These are phyloP conservation scores for Capniomyces stellatus DNA, from an alignment of 371 early-diverging fungal genomes.

Conservation along the genomic window DNA sequence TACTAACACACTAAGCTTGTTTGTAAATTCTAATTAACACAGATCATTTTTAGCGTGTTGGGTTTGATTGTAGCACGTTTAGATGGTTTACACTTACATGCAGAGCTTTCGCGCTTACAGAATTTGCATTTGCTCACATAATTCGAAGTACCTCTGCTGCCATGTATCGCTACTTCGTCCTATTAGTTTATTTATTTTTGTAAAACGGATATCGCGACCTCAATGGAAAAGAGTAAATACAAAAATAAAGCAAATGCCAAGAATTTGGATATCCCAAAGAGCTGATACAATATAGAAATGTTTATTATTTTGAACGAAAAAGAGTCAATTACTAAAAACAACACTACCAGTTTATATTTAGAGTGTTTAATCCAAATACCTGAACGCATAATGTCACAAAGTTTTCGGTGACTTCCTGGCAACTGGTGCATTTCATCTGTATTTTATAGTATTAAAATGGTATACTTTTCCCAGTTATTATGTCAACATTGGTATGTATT, in stretches of 20 bases:
- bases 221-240: too few relatives aligned
- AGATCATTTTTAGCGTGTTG: too few relatives aligned
- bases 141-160: constrained; percentile 62
- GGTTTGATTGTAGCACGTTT: neutral
- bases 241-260: too few relatives aligned
- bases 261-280: too few relatives aligned
- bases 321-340: neutral
- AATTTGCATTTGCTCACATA: constrained; percentile 84
- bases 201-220: too few relatives aligned
- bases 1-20: too few relatives aligned
- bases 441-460: too few relatives aligned
- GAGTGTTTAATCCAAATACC: too few relatives aligned
- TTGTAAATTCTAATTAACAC: too few relatives aligned
- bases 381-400: constrained; percentile 51
- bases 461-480: too few relatives aligned
- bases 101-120: constrained; percentile 63
- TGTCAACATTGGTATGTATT: too few relatives aligned
- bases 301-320: neutral
- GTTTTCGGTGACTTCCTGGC: constrained; percentile 57
- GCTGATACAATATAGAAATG: neutral
- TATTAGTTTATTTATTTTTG: too few relatives aligned
- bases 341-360: constrained; percentile 7
- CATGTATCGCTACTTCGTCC: constrained; percentile 24
- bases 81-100: constrained; percentile 27
- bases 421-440: constrained; percentile 59